These are phyloP conservation scores for Aureoboletus auriporus DNA, from an alignment of 768 basidiomycete species.

Conservation along the genomic window DNA sequence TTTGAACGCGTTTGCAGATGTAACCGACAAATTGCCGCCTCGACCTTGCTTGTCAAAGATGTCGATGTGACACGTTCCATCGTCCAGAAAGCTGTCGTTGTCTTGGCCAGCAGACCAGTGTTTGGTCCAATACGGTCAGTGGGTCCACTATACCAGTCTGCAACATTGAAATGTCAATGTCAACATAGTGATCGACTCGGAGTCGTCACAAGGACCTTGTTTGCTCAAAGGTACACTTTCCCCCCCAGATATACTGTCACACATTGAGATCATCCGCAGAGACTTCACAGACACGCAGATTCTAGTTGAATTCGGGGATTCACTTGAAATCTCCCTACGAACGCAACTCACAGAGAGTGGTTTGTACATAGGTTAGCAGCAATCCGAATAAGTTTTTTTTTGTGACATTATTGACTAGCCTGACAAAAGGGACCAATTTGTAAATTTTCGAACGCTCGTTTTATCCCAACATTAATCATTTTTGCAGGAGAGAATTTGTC, in stretches of 20 bases:
- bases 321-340: slow-evolving; percentile 71
- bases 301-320: slow-evolving; percentile 80
- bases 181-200: slow-evolving; percentile 80
- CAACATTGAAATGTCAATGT: slow-evolving; percentile 1
- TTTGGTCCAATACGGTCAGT: slow-evolving; percentile 88
- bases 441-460: slow-evolving; percentile 31
- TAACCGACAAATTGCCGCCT: slow-evolving; percentile 89
- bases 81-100: slow-evolving; percentile 97
- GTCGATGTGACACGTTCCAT: slow-evolving; percentile 91
- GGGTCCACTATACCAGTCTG: background rate
- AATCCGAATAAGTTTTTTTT: background rate
- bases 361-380: slow-evolving; percentile 83
- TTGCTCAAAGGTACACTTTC: slow-evolving; percentile 62
- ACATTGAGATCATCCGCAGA: slow-evolving; percentile 31
- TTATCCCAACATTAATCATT: background rate
- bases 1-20: slow-evolving; percentile 48
- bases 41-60: slow-evolving; percentile 70
- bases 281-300: slow-evolving; percentile 88
- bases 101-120: slow-evolving; percentile 84
- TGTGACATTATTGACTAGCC: slow-evolving; percentile 6
- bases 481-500: slow-evolving; percentile 77
- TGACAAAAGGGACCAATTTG: slow-evolving; percentile 64
- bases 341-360: slow-evolving; percentile 88
- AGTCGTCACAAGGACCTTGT: slow-evolving; percentile 89
- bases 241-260: background rate